Base-by-base conservation (phyloP, 768 basidiomycete genomes). In the Lepiota venenata region DNA sequence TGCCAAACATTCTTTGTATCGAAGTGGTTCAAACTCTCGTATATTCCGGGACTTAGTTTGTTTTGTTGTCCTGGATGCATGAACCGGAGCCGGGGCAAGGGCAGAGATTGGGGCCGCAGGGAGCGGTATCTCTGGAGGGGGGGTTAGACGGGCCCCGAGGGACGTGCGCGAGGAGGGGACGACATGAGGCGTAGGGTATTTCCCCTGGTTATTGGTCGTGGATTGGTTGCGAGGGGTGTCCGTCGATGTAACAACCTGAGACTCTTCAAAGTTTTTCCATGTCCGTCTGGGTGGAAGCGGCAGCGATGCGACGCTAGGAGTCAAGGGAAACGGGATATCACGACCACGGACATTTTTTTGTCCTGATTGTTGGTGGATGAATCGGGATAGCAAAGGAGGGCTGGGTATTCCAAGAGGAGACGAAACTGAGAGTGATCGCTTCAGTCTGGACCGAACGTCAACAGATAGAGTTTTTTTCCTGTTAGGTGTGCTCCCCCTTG, bases 371-470 rank as follows among this genome's bases (percentile, higher is more conserved):
- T 37, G 6, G 32, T 32, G 12, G n/a, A 10, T 29, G 10, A 25
- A 8, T 40, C 16, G 20, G n/a, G 9, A 29, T 27, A 40, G 1
- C n/a, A 29, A 41, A 8, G 52, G 45, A 9, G 27, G 40, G 3
- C 22, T 25, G 15, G 52, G 45, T 16, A 41, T 47, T 7, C 45
- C 37, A n/a, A 35, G 14, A 20, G 45, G 44, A 15, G 52, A 53
- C 5, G 52, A 54, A 10, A 54, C 15, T 8, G 52, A 47, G 18
- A 46, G 52, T 5, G 52, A 41, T 29, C 45, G 39, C 52, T 29
- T 37, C 3, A 54, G 14, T 9, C 14, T 10, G 9, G 15, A 9
- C 21, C 46, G 44, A 10, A 47, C 38, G 8, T 53, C 52, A 9
- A 53, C 4, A 14, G 52, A 38, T 11, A 53, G 16, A 6, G 32